Percentiles rank a stretch among this genome's conserved stretches.
Conservation (phyloP, 2,329 filamentous ascomycete genomes). For the Paracoccidioides lutzii region DNA sequence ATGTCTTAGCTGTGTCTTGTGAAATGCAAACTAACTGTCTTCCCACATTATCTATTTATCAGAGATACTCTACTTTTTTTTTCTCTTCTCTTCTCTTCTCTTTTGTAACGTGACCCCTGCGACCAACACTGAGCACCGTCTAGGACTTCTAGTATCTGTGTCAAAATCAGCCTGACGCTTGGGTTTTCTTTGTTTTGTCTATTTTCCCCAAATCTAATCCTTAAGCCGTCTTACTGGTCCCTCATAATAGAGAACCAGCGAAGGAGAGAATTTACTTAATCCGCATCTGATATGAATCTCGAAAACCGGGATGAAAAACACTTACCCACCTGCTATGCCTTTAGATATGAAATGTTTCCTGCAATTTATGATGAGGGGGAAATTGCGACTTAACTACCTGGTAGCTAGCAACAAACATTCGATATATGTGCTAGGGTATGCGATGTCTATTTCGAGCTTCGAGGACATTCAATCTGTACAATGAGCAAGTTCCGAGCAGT, state of each 20-base stretch:
- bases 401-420: no score
- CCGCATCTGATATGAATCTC: neutral
- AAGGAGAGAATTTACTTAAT: neutral
- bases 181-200: neutral
- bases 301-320: no score
- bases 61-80: neutral
- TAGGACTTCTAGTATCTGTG: neutral
- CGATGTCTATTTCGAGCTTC: no score
- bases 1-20: neutral
- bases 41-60: neutral
- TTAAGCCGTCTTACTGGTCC: neutral
- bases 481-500: no score
- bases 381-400: no score
- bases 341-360: no score
- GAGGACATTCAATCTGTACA: no score
- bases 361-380: no score
- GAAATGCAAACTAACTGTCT: neutral
- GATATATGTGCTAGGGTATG: no score
- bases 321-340: no score
- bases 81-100: no score
- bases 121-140: no score
- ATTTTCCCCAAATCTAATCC: neutral
- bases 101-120: neutral
- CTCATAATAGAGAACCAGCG: neutral
- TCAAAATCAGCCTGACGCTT: neutral